Evolutionary conservation across 148 eudicot species (phyloP).

Genomic region (Polygonum maritimum): DNA sequence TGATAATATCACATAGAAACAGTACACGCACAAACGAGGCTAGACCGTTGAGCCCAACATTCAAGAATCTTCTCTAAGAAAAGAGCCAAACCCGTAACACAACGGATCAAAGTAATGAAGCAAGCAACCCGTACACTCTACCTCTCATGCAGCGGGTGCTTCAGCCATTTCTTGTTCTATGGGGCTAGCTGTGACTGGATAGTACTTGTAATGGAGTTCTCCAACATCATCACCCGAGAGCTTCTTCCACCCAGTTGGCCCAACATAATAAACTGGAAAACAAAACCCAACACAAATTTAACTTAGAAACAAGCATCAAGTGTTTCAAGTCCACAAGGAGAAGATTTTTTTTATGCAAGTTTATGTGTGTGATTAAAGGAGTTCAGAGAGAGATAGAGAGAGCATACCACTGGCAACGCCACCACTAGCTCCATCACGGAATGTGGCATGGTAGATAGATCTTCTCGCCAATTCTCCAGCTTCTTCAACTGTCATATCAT

Average conservation of each 20-base stretch:
- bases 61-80: not conserved
- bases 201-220: slow-evolving; percentile 73
- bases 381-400: not conserved
- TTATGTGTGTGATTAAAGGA: not conserved
- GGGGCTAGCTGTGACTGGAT: slow-evolving; percentile 52
- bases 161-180: slow-evolving; percentile 89
- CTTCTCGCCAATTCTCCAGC: slow-evolving; percentile 86
- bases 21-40: not conserved
- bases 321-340: not conserved
- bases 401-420: slow-evolving; percentile 88
- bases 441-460: slow-evolving; percentile 86
- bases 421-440: slow-evolving; percentile 99
- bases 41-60: not conserved
- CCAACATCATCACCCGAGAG: slow-evolving; percentile 92
- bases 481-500: slow-evolving; percentile 73
- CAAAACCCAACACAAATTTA: not conserved
- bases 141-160: slow-evolving; percentile 28
- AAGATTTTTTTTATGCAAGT: not conserved
- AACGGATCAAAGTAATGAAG: not conserved
- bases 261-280: slow-evolving; percentile 73
- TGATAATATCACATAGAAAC: not conserved
- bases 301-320: not conserved
- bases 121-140: not conserved
- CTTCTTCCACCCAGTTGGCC: slow-evolving; percentile 86
- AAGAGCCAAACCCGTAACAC: not conserved